phyloP scores from a whole-genome alignment of 805 yeast species.

The Blastobotrys peoriensis region DNA sequence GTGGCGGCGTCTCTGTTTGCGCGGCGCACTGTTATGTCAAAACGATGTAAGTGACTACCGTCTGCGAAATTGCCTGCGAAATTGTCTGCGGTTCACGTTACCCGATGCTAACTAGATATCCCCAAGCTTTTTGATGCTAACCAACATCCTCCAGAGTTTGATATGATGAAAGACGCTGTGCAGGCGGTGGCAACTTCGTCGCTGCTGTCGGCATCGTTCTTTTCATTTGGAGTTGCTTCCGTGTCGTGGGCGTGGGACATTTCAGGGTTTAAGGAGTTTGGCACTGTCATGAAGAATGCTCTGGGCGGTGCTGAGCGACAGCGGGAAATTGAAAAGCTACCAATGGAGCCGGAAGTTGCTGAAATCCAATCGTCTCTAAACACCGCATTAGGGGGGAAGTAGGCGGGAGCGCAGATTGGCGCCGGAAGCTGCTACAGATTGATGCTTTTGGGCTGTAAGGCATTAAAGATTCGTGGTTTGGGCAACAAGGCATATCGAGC shows the following conservation, averaged over 20 bases:
- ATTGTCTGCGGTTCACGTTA: not conserved
- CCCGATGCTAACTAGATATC: conserved; percentile 40
- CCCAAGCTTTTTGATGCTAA: conserved; percentile 80
- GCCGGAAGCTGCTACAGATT: no score
- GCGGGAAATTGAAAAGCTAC: conserved; percentile 11
- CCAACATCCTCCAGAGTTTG: conserved; percentile 78
- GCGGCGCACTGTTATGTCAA: conserved; percentile 61
- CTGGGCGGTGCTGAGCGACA: conserved; percentile 58
- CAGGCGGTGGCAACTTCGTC: conserved; percentile 82
- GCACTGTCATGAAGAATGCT: conserved; percentile 53
- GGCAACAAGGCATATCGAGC: no score
- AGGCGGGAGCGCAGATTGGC: not conserved
- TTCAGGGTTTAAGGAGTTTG: conserved; percentile 61
- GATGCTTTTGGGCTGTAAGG: no score
- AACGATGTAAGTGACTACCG: conserved; percentile 42
- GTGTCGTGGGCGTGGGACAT: conserved; percentile 77
- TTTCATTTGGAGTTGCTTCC: conserved; percentile 68
- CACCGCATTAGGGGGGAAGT: conserved; percentile 11
- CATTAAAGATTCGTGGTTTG: no score
- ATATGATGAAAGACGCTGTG: conserved; percentile 75
- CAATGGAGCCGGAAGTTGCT: conserved; percentile 18
- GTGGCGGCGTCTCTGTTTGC: conserved; percentile 69
- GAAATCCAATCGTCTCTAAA: conserved; percentile 14
- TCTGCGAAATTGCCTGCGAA: not conserved
- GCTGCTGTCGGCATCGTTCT: conserved; percentile 61